phyloP scores from a whole-genome alignment of 345 rosid species.

The Salix suchowensis region DNA sequence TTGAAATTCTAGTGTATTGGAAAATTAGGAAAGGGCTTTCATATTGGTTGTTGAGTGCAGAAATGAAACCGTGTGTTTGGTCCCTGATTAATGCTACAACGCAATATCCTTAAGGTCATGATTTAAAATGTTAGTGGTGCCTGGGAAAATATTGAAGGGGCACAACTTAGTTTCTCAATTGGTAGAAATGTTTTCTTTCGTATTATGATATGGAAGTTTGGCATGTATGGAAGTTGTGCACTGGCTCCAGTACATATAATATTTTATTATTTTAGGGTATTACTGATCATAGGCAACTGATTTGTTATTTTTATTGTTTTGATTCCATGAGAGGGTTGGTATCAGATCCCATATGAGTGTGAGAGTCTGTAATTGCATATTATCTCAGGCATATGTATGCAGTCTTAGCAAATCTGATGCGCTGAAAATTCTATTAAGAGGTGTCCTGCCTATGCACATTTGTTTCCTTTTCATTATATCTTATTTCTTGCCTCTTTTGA shows the following conservation, averaged over 20 bases:
- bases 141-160: not conserved
- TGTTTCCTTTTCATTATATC: not conserved
- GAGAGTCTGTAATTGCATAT: not conserved
- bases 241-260: not conserved
- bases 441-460: not conserved
- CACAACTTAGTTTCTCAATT: not conserved
- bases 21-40: not conserved
- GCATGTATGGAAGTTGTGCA: not conserved
- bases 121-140: not conserved
- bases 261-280: too few relatives aligned
- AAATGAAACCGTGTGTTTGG: not conserved
- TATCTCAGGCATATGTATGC: not conserved
- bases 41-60: not conserved
- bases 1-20: not conserved
- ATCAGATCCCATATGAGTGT: not conserved
- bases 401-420: not conserved
- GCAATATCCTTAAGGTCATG: not conserved
- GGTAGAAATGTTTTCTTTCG: not conserved
- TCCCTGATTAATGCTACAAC: not conserved
- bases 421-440: not conserved
- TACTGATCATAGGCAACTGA: not conserved
- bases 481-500: not conserved
- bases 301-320: not conserved
- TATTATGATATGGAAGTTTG: not conserved
- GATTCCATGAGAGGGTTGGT: not conserved